Conservation (phyloP, 2,329 filamentous ascomycete genomes). For the Thermothelomyces thermophilus region DNA sequence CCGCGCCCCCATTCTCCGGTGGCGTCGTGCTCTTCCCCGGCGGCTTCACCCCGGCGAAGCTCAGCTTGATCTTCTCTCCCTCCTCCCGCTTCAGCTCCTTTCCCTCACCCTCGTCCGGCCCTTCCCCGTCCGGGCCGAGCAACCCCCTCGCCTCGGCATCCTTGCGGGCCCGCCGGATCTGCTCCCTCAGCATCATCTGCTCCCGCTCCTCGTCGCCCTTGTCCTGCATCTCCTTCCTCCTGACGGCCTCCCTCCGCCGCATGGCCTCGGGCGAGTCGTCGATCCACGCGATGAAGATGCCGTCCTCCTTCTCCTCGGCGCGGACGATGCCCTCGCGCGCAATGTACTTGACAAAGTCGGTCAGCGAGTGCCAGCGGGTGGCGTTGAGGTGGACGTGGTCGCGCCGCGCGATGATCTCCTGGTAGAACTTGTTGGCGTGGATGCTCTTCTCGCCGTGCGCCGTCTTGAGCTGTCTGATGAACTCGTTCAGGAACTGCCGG, state of each 20-base stretch:
- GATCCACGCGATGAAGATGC: constrained; percentile 80
- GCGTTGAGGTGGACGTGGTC: constrained; percentile 91
- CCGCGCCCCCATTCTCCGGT: constrained; percentile 1
- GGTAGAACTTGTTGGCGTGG: constrained; percentile 88
- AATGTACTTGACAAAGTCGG: constrained; percentile 82
- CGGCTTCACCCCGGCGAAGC: constrained; percentile 52
- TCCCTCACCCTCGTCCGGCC: constrained; percentile 50
- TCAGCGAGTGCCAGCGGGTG: constrained; percentile 80
- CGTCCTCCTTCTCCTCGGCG: constrained; percentile 85
- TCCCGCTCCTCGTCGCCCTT: constrained; percentile 88
- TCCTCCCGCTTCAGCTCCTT: constrained; percentile 52
- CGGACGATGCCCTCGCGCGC: constrained; percentile 81
- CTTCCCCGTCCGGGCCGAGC: constrained; percentile 29
- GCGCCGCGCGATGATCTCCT: constrained; percentile 83
- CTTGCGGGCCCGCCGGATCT: constrained; percentile 69
- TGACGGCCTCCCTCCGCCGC: constrained; percentile 69
- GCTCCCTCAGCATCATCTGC: constrained; percentile 72
- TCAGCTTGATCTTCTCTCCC: constrained; percentile 70
- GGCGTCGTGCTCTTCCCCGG: constrained; percentile 15
- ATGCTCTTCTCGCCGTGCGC: constrained; percentile 87
- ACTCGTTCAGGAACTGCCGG: constrained; percentile 73
- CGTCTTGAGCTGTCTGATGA: constrained; percentile 69
- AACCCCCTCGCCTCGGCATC: constrained; percentile 43
- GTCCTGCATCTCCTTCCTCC: constrained; percentile 78
- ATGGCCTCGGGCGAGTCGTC: constrained; percentile 86